These are phyloP conservation scores for Elsinoe fawcettii DNA, from an alignment of 2,329 filamentous ascomycete genomes.

Conservation along the genomic window DNA sequence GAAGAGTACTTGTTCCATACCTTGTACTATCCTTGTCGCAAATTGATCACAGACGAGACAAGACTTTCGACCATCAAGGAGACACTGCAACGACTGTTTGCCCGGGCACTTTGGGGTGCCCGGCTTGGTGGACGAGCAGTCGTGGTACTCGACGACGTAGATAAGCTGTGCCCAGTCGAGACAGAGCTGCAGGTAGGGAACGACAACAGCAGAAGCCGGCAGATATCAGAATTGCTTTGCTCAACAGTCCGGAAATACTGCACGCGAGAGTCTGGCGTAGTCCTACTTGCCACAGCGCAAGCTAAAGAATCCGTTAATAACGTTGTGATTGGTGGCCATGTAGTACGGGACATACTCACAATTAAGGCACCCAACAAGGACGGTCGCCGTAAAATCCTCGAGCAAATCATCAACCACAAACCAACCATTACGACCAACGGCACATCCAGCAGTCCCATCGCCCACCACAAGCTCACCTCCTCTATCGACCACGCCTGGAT, in stretches of 20 bases:
- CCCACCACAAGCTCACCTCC: conserved; percentile 6
- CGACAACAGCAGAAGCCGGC: conserved; percentile 84
- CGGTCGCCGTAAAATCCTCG: conserved; percentile 71
- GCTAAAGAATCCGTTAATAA: conserved; percentile 89
- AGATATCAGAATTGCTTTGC: conserved; percentile 83
- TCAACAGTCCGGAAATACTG: conserved; percentile 80
- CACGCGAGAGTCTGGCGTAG: conserved; percentile 67
- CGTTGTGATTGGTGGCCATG: conserved; percentile 80
- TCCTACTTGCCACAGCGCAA: conserved; percentile 83
- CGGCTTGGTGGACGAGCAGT: conserved; percentile 74
- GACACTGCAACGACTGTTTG: conserved; percentile 73
- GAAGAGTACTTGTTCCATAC: conserved; percentile 70
- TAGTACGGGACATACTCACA: conserved; percentile 83
- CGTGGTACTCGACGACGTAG: conserved; percentile 85
- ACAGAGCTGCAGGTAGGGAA: conserved; percentile 90
- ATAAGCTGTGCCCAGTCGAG: conserved; percentile 86
- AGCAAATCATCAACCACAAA: conserved; percentile 60
- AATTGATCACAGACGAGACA: conserved; percentile 83
- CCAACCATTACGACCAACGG: conserved; percentile 16
- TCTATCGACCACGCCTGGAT: conserved; percentile 50
- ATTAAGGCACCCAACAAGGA: conserved; percentile 92
- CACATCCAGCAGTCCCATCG: conserved; percentile 9
- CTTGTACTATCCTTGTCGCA: conserved; percentile 78
- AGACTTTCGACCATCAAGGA: conserved; percentile 87
- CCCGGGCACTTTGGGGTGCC: conserved; percentile 84